Conservation (phyloP, 2,329 filamentous ascomycete genomes). For the Mycocentrospora acerina region DNA sequence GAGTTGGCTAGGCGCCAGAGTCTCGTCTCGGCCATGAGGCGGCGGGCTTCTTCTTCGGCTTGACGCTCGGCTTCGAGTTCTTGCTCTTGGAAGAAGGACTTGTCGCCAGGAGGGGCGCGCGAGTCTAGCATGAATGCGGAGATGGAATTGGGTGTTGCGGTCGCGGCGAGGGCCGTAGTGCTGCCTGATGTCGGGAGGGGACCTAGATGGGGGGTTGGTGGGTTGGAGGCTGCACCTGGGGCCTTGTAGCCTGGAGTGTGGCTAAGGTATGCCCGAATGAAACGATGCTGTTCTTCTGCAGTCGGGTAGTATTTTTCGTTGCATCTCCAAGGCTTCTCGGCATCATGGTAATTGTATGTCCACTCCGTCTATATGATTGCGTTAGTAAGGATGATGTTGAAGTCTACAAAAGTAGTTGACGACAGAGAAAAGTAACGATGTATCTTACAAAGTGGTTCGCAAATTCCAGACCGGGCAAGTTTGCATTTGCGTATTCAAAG, state of each 20-base stretch:
- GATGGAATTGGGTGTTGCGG: constrained; percentile 43
- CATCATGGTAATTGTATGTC: constrained; percentile 95
- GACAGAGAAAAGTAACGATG: constrained; percentile 6
- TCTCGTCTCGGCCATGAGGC: constrained; percentile 74
- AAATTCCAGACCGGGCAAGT: constrained; percentile 83
- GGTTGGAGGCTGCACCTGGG: constrained; percentile 55
- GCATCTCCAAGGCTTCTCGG: constrained; percentile 65
- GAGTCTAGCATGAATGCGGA: constrained; percentile 77
- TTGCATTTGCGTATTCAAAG: constrained; percentile 94
- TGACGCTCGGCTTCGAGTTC: constrained; percentile 58
- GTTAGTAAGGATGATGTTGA: not conserved
- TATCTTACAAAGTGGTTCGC: constrained; percentile 84
- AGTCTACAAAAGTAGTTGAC: not conserved
- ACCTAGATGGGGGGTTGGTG: constrained; percentile 33
- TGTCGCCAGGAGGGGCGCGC: constrained; percentile 38
- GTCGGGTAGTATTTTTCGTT: constrained; percentile 72
- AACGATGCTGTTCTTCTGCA: constrained; percentile 77
- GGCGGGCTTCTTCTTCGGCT: constrained; percentile 66
- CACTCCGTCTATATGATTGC: constrained; percentile 67
- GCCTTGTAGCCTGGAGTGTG: constrained; percentile 71
- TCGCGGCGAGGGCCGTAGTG: constrained; percentile 28
- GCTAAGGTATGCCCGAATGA: constrained; percentile 82
- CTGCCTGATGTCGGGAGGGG: constrained; percentile 36
- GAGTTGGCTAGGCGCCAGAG: constrained; percentile 88
- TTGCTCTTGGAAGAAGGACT: constrained; percentile 36